Base-by-base conservation (phyloP, 345 rosid genomes). In the Salix viminalis region DNA sequence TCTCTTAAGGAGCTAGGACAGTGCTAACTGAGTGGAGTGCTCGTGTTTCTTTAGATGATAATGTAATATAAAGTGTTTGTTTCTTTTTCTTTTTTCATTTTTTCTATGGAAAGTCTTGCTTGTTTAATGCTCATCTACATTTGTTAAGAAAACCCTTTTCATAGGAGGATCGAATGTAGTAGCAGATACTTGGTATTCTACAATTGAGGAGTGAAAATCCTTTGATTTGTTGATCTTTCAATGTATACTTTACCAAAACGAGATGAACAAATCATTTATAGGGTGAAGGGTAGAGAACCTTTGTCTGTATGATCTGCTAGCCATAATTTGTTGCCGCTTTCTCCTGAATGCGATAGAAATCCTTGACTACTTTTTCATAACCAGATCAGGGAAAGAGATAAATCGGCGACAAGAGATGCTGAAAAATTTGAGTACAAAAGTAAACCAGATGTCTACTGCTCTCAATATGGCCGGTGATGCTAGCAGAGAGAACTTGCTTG, bases 371-470 rank as follows among this genome's bases (percentile, higher is more conserved):
- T 16, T 65, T 70, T 76, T 50, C 69, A 24, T 83, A 18, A 16
- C 52, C 91, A 96, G 98, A 74, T 88, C 98, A 6, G 98, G 91
- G 82, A 96, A 90, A 83, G 99, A 96, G 89, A 89, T 93, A 90
- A 96, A 96, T 78, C 92, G 94, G 48, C 97, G 99, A 67, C 94
- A 84, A 85, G 99, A 96, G 81, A 88, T 90, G 97, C 83, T 89
- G 67, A 83, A 87, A 37, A 92, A 91, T 84, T 67, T 93, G 85
- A 90, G 92, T 79, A 81, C 91, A 36, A 91, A 89, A 82, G 91
- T 89, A 28, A 91, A 80, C 78, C 97, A 93, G 83, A 92, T 93
- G 97, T 98, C 91, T 68, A 80, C 85, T 78, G 56, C 88, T 2
- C 84, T 96, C 92, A 92, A 91, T 84, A 92, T 96, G 98, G 90